Evolutionary conservation across 805 yeast species (phyloP).

Genomic region (Kodamaea hsintzibuensis): DNA sequence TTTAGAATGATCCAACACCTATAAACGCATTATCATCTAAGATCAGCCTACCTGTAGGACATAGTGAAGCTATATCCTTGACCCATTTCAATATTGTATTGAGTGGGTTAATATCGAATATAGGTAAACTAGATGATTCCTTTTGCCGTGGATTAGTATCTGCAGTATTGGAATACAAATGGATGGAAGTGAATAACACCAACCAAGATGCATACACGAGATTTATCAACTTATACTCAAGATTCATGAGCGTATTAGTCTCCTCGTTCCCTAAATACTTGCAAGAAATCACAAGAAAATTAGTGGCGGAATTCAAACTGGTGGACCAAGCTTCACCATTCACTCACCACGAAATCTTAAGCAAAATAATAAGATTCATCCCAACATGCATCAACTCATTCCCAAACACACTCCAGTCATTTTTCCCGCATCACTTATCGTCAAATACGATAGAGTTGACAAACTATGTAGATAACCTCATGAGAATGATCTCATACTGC

Average conservation of each 20-base stretch:
- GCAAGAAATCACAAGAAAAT: slow-evolving; percentile 70
- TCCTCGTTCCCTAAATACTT: slow-evolving; percentile 90
- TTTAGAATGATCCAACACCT: slow-evolving; percentile 47
- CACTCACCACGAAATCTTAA: slow-evolving; percentile 60
- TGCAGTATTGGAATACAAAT: slow-evolving; percentile 61
- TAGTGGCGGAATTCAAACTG: slow-evolving; percentile 59
- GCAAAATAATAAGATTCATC: slow-evolving; percentile 63
- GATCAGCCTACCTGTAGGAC: slow-evolving; percentile 51
- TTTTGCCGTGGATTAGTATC: slow-evolving; percentile 54
- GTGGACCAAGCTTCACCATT: slow-evolving; percentile 19
- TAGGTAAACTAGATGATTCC: slow-evolving; percentile 65
- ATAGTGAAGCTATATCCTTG: slow-evolving; percentile 54
- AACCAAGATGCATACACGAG: slow-evolving; percentile 15
- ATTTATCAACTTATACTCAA: slow-evolving; percentile 58
- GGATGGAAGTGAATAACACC: slow-evolving; percentile 48
- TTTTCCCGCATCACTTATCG: slow-evolving; percentile 78
- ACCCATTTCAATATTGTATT: slow-evolving; percentile 57
- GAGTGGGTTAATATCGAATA: slow-evolving; percentile 58
- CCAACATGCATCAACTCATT: slow-evolving; percentile 79
- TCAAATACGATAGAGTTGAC: slow-evolving; percentile 53
- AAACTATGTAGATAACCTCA: slow-evolving; percentile 65
- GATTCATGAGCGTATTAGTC: slow-evolving; percentile 74
- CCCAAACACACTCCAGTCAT: slow-evolving; percentile 53
- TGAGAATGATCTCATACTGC: slow-evolving; percentile 64
- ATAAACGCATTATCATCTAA: slow-evolving; percentile 62